Conservation (phyloP, 768 basidiomycete species). For the Crassisporium funariophilum region DNA sequence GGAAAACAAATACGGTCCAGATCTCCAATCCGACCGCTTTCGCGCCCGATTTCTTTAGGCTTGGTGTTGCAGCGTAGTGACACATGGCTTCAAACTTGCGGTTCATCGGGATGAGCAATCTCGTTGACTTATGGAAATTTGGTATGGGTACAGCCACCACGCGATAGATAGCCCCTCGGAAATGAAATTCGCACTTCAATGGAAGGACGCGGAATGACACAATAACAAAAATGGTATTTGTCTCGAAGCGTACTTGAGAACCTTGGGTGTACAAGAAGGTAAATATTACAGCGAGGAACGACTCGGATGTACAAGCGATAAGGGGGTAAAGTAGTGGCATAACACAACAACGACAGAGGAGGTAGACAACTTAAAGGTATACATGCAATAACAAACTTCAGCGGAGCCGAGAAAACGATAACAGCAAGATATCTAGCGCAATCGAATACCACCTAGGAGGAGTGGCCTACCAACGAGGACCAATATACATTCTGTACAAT, state of each 20-base stretch:
- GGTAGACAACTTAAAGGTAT: too few relatives aligned
- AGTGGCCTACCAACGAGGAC: too few relatives aligned
- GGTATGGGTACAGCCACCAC: background rate
- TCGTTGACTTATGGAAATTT: too few relatives aligned
- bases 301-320: background rate
- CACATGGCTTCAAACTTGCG: background rate
- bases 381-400: too few relatives aligned
- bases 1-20: slow-evolving; percentile 45
- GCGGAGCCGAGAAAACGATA: too few relatives aligned
- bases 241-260: background rate
- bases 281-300: background rate
- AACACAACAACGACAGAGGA: background rate
- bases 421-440: too few relatives aligned
- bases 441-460: too few relatives aligned
- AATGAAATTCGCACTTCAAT: too few relatives aligned
- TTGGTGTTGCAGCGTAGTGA: slow-evolving; percentile 37
- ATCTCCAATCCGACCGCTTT: slow-evolving; percentile 46
- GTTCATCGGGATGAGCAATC: background rate
- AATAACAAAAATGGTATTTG: background rate
- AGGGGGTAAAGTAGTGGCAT: background rate
- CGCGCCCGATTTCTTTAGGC: slow-evolving; percentile 43
- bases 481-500: too few relatives aligned
- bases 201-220: too few relatives aligned
- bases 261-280: background rate
- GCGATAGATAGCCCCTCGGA: background rate